Percentiles rank a stretch among this genome's conserved stretches.
Evolutionary conservation across 305 asterid genomes (phyloP).

Genomic region (Fraxinus sp.): DNA sequence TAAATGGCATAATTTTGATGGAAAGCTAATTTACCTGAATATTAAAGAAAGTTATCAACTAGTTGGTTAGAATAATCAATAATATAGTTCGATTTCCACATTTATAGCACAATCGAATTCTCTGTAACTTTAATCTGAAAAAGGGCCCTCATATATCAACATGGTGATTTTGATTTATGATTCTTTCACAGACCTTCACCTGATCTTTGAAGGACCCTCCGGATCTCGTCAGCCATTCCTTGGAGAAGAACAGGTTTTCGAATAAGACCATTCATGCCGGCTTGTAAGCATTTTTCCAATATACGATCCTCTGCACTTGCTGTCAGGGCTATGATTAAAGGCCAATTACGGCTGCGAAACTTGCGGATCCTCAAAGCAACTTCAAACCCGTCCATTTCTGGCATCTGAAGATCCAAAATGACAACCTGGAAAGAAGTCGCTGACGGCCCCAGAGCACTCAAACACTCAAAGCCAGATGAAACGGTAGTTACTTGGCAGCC

Average conservation of each 20-base stretch:
- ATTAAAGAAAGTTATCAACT: not conserved
- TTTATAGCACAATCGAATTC: not conserved
- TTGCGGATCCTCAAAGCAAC: slow-evolving; percentile 68
- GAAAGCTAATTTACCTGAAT: not conserved
- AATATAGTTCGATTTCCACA: not conserved
- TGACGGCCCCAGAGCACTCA: slow-evolving; percentile 54
- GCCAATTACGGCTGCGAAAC: slow-evolving; percentile 69
- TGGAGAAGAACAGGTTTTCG: slow-evolving; percentile 41
- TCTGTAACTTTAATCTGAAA: not conserved
- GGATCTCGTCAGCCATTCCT: slow-evolving; percentile 44
- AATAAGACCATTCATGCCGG: slow-evolving; percentile 50
- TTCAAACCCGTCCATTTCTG: slow-evolving; percentile 79
- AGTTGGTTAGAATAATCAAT: not conserved
- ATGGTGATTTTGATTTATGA: not conserved
- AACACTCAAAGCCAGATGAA: slow-evolving; percentile 79
- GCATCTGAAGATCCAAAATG: slow-evolving; percentile 77
- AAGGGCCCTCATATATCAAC: not conserved
- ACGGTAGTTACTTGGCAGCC: slow-evolving; percentile 72
- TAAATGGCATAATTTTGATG: not conserved
- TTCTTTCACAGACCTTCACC: not conserved
- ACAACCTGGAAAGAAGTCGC: slow-evolving; percentile 51
- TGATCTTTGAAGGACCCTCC: slow-evolving; percentile 29
- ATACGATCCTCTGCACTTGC: slow-evolving; percentile 38
- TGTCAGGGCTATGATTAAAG: slow-evolving; percentile 69
- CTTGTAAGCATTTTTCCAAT: slow-evolving; percentile 35